These are phyloP conservation scores for Colletotrichum siamense DNA, from an alignment of 2,329 filamentous ascomycete genomes.

Conservation along the genomic window DNA sequence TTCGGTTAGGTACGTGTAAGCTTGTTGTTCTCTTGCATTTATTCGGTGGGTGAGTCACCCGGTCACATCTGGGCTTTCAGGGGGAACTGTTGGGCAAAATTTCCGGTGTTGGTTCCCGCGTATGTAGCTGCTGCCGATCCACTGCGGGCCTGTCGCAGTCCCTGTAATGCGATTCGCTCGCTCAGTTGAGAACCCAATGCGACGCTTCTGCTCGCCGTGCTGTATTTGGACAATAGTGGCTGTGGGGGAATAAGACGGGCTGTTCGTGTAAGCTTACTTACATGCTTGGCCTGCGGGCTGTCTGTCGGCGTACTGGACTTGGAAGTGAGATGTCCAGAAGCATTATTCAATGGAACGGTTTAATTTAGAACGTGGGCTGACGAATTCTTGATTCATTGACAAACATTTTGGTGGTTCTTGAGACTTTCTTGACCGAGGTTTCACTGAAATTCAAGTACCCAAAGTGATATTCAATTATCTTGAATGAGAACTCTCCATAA, in stretches of 20 bases:
- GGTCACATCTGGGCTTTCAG: conserved; percentile 5
- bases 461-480: not conserved
- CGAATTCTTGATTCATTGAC: not conserved
- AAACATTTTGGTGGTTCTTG: not conserved
- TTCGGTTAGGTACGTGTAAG: not conserved
- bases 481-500: rapidly evolving
- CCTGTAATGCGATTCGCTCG: not conserved
- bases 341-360: rapidly evolving
- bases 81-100: not conserved
- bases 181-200: not conserved
- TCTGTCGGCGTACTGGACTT: not conserved
- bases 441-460: rapidly evolving
- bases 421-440: not conserved
- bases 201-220: not conserved
- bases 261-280: not conserved
- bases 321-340: not conserved
- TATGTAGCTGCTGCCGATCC: not conserved
- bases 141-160: not conserved
- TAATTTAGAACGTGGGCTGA: not conserved
- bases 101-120: not conserved
- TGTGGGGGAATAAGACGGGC: not conserved
- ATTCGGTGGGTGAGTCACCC: not conserved
- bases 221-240: not conserved
- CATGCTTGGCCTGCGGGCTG: not conserved
- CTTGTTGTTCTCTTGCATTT: not conserved